Conservation (phyloP, 441 rosid genomes). For the Populus hybrid region DNA sequence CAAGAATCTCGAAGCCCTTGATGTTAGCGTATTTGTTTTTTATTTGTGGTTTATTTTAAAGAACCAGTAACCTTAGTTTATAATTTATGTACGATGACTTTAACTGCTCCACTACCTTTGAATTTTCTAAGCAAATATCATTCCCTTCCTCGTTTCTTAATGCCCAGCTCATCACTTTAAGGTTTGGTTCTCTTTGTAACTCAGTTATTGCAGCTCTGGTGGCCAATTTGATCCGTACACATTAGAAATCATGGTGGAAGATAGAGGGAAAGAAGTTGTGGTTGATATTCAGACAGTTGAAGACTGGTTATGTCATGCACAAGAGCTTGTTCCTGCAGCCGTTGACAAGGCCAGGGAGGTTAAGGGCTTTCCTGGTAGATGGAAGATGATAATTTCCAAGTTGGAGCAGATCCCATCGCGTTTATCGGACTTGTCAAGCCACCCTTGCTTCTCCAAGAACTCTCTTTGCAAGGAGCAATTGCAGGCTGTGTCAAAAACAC, state of each 20-base stretch:
- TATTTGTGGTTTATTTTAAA: slow-evolving; percentile 26
- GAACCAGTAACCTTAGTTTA: slow-evolving; percentile 20
- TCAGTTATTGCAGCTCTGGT: slow-evolving; percentile 26
- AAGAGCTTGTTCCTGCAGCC: slow-evolving; percentile 64
- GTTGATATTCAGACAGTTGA: slow-evolving; percentile 47
- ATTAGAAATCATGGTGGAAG: slow-evolving; percentile 65
- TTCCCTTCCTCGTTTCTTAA: slow-evolving; percentile 12
- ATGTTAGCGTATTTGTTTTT: slow-evolving; percentile 37
- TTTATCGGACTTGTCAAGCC: slow-evolving; percentile 77
- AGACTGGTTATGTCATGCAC: slow-evolving; percentile 65
- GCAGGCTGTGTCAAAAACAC: slow-evolving; percentile 56
- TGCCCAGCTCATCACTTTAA: slow-evolving; percentile 26
- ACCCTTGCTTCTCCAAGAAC: slow-evolving; percentile 86
- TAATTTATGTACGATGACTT: slow-evolving; percentile 36
- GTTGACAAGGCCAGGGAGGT: slow-evolving; percentile 53
- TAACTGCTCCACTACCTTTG: slow-evolving; percentile 62
- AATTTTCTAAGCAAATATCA: slow-evolving; percentile 27
- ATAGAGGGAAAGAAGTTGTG: slow-evolving; percentile 24
- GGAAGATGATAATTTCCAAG: slow-evolving; percentile 79
- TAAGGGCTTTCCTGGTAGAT: slow-evolving; percentile 67
- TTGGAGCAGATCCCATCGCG: slow-evolving; percentile 74
- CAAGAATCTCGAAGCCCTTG: slow-evolving; percentile 55
- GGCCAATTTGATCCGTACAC: slow-evolving; percentile 24
- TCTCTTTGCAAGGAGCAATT: slow-evolving; percentile 82
- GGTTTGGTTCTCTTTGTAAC: slow-evolving; percentile 25